Percentiles rank a stretch among this genome's conserved stretches.
phyloP scores from a whole-genome alignment of 2,329 filamentous ascomycete genomes.

The Aspergillus luchuensis region DNA sequence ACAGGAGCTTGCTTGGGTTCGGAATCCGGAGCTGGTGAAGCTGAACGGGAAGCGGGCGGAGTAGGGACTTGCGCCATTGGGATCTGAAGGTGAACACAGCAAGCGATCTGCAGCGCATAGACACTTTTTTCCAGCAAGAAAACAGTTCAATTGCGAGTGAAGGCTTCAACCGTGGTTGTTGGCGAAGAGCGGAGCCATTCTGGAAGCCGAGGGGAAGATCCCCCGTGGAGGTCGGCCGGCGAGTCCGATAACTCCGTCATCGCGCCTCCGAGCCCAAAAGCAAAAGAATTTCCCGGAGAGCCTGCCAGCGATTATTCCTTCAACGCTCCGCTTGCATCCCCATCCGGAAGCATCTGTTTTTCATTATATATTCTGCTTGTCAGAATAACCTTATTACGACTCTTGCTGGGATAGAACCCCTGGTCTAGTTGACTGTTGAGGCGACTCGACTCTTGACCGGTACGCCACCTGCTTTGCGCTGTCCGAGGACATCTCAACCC shows the following conservation, averaged over 20 bases:
- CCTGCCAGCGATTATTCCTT: slow-evolving; percentile 8
- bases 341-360: slow-evolving; percentile 7
- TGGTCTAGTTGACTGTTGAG: neutral
- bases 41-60: slow-evolving; percentile 36
- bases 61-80: slow-evolving; percentile 38
- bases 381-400: neutral
- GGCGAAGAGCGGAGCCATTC: neutral
- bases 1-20: slow-evolving; percentile 21
- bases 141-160: neutral
- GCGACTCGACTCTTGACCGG: neutral
- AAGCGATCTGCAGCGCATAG: neutral
- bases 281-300: slow-evolving; percentile 40
- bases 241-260: slow-evolving; percentile 43
- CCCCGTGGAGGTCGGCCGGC: slow-evolving; percentile 28
- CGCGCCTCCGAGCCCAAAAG: slow-evolving; percentile 26
- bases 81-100: neutral
- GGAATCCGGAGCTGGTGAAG: slow-evolving; percentile 30
- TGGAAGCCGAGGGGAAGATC: slow-evolving; percentile 8
- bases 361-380: neutral
- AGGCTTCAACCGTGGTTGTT: neutral
- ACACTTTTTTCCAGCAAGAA: neutral
- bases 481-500: slow-evolving; percentile 1
- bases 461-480: slow-evolving; percentile 19
- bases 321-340: slow-evolving; percentile 7
- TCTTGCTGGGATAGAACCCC: neutral